Base-by-base conservation (phyloP, 2,329 filamentous ascomycete genomes). In the Taxawa tesnikishii region DNA sequence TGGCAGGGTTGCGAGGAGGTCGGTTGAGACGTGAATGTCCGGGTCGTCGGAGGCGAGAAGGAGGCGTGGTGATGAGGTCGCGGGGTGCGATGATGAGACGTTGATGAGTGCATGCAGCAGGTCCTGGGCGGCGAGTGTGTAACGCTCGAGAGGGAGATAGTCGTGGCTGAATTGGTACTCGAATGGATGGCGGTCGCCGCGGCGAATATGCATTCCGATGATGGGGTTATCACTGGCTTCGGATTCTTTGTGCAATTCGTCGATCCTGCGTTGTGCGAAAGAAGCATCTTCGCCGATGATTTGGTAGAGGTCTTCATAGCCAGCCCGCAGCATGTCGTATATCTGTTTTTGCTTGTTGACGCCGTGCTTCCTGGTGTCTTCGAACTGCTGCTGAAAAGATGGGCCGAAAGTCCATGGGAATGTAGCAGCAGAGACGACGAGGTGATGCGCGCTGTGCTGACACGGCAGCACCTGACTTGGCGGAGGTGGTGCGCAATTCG, bases 21-120 rank as follows among this genome's bases (percentile, higher is more conserved):
- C 81, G 2, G 69, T 60, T 8, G 73, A 63, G 14, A 71, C 65
- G 47, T 83, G 79, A 15, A 90, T 74, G 33, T 75, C 72, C 0
- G 83, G 82, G 48, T 93, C 83, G 50, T 93, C 84, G 0, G 82
- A 87, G 4, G 83, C 82, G 15, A 92, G 51, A 2, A 92, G 53
- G 24, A 83, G 54, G 15, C 19, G 19, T 23, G 8, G 19, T 23
- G 8, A 8, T 51, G 55, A 34, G 15, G 59, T 56, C 15, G 26
- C 17, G 17, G 34, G 29, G 15, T 37, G 29, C 11, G 32, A 27
- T 5, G 34, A 24, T 3, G 33, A 31, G 11, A 35, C 32, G 11
- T 19, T 14, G n/a, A 16, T 15, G 8, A 31, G 26, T 15, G 13
- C 24, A 27, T 18, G 15, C 21, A 17, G 25, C 5, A 27, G 26